Evolutionary conservation across 2,329 filamentous ascomycete genomes (phyloP).

Genomic region (Phyllosticta citriasiana): DNA sequence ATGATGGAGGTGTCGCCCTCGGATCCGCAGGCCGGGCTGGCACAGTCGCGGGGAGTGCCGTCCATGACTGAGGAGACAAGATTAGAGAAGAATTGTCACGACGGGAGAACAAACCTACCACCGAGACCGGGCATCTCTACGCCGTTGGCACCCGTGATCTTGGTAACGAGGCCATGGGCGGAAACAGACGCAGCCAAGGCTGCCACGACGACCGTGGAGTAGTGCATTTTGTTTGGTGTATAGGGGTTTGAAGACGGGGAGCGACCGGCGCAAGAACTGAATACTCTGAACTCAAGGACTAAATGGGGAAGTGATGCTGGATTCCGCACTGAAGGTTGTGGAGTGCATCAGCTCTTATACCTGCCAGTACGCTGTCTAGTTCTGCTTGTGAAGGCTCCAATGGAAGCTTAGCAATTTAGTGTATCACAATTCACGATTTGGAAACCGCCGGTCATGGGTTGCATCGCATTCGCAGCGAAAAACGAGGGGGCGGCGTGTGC

Average conservation of each 20-base stretch:
- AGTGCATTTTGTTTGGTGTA: slow-evolving; percentile 34
- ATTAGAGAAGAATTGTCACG: slow-evolving; percentile 11
- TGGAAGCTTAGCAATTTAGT: neutral
- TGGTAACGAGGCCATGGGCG: slow-evolving; percentile 49
- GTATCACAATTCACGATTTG: neutral
- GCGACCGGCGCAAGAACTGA: slow-evolving; percentile 7
- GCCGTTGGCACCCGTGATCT: slow-evolving; percentile 49
- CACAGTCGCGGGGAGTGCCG: slow-evolving; percentile 58
- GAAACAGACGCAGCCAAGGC: slow-evolving; percentile 39
- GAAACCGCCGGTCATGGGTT: neutral
- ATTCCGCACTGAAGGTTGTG: neutral
- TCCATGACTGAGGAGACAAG: slow-evolving; percentile 40
- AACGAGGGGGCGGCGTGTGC: neutral
- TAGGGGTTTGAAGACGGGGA: neutral
- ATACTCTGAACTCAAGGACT: neutral
- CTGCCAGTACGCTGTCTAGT: neutral
- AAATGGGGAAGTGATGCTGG: neutral
- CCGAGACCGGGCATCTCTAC: slow-evolving; percentile 54
- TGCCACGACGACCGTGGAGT: slow-evolving; percentile 36
- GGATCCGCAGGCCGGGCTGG: slow-evolving; percentile 51
- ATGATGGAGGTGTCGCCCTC: slow-evolving; percentile 64
- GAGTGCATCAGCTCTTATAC: neutral
- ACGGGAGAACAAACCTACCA: slow-evolving; percentile 22
- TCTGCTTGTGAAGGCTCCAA: neutral
- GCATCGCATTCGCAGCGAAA: neutral